Evolutionary conservation across 306 rosid genomes (phyloP), one percentile per base, ranked within the genome.

Genomic region (Cicer judaicum): DNA sequence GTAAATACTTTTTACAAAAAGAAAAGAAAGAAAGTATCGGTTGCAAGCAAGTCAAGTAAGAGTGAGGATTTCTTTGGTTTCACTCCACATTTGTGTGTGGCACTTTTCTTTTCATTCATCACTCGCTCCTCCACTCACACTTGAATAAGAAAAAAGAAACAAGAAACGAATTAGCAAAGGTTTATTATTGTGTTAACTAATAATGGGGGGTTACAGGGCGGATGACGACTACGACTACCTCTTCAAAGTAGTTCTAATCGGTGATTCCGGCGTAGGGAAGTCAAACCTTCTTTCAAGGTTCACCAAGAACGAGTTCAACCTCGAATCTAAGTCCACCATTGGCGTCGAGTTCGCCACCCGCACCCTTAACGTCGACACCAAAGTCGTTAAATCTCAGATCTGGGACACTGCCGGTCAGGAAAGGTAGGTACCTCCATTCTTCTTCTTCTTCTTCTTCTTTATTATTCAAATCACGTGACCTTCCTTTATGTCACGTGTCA

Each of bases 181-280:
- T 6, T 29, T 29, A 29, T 29, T 29, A 29, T 29, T 29, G 36
- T 29, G 5, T 29, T 29, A 29, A 29, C 36, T 29, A 29, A 10
- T n/a, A 46, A 46, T 46, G 52, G 5, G n/a, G 52, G 52, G 52
- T 2, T 46, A 46, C 14, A 46, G 52, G 14, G 52, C 52, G n/a
- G 52, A 46, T 11, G 52, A 46, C 52, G 52, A 46, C 52, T 46
- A 46, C 52, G 52, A 46, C 52, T 46, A 46, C 52, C 52, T 46
- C 6, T 46, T 46, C 52, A 46, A 46, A n/a, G 5, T 46, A 8
- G 52, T 46, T 4, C 14, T 46, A n/a, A 46, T 46, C 14, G 52
- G 52, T 46, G 52, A 46, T 8, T 46, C 52, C 52, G 52, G 52
- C 14, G 52, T 46, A 4, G 52, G 52, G n/a, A 46, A 46, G 52